Percentiles rank a stretch among this genome's conserved stretches.
Conservation (phyloP, 768 basidiomycete genomes). For the Psilocybe cyanescens region DNA sequence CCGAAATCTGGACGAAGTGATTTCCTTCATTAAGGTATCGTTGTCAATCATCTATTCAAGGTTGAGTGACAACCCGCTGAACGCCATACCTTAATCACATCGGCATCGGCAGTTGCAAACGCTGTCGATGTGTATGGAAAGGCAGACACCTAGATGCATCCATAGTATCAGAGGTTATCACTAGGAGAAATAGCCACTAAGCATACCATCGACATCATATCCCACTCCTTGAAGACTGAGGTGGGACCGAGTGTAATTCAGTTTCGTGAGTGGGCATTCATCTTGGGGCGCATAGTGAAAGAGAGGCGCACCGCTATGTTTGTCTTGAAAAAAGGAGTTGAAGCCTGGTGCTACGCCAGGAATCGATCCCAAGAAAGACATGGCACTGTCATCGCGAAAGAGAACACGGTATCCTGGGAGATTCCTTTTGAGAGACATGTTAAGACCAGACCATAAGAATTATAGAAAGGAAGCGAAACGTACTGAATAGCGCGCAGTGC, state of each 20-base stretch:
- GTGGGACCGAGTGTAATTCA: neutral
- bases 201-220: conserved; percentile 4
- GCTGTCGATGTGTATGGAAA: neutral
- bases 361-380: neutral
- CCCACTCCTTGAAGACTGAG: conserved; percentile 6
- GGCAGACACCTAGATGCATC: neutral
- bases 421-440: neutral
- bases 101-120: conserved; percentile 1
- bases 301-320: neutral
- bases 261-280: neutral
- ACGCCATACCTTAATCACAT: neutral
- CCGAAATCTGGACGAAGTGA: conserved; percentile 15
- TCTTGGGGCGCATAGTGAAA: neutral
- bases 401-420: conserved; percentile 5
- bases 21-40: conserved; percentile 8
- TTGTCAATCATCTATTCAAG: neutral
- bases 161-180: neutral
- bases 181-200: neutral
- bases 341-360: neutral
- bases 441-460: neutral
- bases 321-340: conserved; percentile 3
- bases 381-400: neutral
- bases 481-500: conserved; percentile 3
- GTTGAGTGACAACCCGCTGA: neutral
- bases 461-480: neutral